Percentiles rank a stretch among this genome's conserved stretches.
Evolutionary conservation across 495 filamentous ascomycete species (phyloP).

Genomic region (Daldinia childiae): DNA sequence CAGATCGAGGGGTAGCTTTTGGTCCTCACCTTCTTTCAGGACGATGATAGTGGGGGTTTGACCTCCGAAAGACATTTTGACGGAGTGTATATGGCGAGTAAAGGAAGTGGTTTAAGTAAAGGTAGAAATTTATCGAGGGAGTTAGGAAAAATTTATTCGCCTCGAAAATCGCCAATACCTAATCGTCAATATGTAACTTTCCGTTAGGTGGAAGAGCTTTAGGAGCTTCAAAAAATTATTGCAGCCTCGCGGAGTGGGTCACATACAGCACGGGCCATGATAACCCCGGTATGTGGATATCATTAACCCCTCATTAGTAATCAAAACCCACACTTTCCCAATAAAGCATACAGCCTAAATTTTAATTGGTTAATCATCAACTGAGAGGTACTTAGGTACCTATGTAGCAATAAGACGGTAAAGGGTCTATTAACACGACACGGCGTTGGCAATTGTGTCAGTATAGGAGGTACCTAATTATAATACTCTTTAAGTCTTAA

Average conservation of each 20-base stretch:
- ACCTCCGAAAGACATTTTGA: conserved; percentile 91
- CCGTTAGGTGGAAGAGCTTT: conserved; percentile 19
- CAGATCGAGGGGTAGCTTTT: conserved; percentile 36
- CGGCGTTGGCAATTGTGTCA: no score
- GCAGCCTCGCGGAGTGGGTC: conserved; percentile 39
- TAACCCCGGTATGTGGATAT: neutral
- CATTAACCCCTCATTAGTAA: neutral
- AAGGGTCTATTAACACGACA: no score
- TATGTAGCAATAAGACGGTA: no score
- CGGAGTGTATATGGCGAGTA: conserved; percentile 9
- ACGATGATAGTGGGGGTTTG: conserved; percentile 99
- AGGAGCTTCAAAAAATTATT: conserved; percentile 40
- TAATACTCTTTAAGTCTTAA: no score
- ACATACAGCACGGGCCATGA: conserved; percentile 25
- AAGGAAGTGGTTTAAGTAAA: neutral
- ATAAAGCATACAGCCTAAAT: no score
- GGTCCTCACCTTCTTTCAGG: conserved; percentile 88
- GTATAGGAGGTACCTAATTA: no score
- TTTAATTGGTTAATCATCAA: no score
- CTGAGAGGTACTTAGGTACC: no score
- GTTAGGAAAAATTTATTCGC: conserved; percentile 2
- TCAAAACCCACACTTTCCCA: neutral
- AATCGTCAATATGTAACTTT: no score
- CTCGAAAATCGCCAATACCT: conserved; percentile 13
- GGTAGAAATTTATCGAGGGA: neutral